Conservation (phyloP, 805 yeast genomes). For the Saccharomyces eubayanus region DNA sequence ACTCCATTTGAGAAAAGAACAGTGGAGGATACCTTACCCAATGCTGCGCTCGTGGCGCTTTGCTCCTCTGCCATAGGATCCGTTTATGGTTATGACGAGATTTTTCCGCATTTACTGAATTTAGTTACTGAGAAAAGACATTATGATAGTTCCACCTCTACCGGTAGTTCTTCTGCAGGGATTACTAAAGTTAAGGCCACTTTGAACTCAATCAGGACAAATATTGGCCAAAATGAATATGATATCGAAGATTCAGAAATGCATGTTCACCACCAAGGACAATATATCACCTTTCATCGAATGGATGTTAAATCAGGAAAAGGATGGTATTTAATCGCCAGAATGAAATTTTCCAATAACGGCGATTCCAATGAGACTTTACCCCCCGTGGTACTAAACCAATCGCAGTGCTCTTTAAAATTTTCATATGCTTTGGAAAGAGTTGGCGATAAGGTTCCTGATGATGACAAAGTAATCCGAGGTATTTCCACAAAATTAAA, state of each 20-base stretch:
- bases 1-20: conserved; percentile 84
- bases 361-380: conserved; percentile 42
- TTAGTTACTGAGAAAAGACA: conserved; percentile 67
- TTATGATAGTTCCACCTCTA: conserved; percentile 32
- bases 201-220: conserved; percentile 49
- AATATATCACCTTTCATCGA: conserved; percentile 84
- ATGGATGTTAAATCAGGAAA: conserved; percentile 73
- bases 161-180: conserved; percentile 34
- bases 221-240: conserved; percentile 43
- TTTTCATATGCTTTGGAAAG: conserved; percentile 51
- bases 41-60: conserved; percentile 87
- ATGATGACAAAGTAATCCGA: conserved; percentile 37
- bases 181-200: conserved; percentile 64
- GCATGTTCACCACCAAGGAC: conserved; percentile 91
- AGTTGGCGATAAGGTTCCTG: conserved; percentile 40
- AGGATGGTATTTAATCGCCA: conserved; percentile 83
- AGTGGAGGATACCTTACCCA: conserved; percentile 88
- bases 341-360: conserved; percentile 57
- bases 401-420: conserved; percentile 48
- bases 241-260: conserved; percentile 65
- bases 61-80: conserved; percentile 93
- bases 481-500: conserved; percentile 61
- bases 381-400: conserved; percentile 50
- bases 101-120: conserved; percentile 73
- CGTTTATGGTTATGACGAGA: conserved; percentile 88